phyloP scores from a whole-genome alignment of 345 rosid species.

The Arabidopsis suecica region DNA sequence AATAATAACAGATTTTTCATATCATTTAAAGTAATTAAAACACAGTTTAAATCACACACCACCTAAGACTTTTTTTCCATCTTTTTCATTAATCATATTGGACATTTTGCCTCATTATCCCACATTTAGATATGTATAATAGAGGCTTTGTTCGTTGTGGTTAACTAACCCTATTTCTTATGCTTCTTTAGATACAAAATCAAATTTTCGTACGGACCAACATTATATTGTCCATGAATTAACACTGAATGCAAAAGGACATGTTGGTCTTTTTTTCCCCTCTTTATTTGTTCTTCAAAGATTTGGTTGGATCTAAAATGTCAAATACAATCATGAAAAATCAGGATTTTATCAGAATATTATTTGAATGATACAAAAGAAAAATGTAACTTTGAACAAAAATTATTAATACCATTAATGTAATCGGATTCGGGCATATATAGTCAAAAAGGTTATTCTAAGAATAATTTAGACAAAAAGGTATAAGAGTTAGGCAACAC shows the following conservation, averaged over 20 bases:
- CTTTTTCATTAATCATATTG: too few species aligned
- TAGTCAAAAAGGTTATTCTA: not conserved
- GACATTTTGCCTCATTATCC: too few species aligned
- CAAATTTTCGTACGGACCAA: too few species aligned
- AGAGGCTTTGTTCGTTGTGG: not conserved
- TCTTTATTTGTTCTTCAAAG: not conserved
- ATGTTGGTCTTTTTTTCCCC: not conserved
- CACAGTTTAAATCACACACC: too few species aligned
- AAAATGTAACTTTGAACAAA: not conserved
- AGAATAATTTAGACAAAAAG: not conserved
- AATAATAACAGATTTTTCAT: too few species aligned
- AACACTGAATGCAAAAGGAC: not conserved
- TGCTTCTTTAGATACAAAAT: not conserved
- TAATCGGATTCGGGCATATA: not conserved
- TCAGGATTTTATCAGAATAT: not conserved
- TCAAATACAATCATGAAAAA: not conserved
- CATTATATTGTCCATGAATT: not conserved
- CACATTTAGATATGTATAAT: too few species aligned
- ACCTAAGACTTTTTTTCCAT: too few species aligned
- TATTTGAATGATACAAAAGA: not conserved
- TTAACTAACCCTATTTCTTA: not conserved
- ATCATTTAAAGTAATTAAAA: too few species aligned
- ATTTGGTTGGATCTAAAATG: conserved; percentile 3
- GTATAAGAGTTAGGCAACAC: not conserved
- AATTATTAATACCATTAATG: not conserved